These are phyloP conservation scores for Emydomyces testavorans DNA, from an alignment of 2,329 filamentous ascomycete genomes.

Conservation along the genomic window DNA sequence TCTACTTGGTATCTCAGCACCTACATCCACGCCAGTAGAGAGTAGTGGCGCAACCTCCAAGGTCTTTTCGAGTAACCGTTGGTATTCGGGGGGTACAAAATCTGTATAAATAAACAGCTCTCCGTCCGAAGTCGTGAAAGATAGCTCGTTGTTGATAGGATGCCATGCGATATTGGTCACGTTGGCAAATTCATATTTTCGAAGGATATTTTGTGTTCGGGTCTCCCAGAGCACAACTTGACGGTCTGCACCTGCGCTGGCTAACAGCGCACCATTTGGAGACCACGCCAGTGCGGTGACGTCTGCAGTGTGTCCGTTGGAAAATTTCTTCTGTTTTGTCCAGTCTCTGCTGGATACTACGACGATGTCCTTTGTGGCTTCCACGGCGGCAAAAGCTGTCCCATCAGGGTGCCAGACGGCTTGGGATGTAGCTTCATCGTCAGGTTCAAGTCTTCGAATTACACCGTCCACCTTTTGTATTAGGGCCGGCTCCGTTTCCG, in stretches of 20 bases:
- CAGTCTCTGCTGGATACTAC: conserved; percentile 82
- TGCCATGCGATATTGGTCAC: conserved; percentile 87
- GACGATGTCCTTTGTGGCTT: conserved; percentile 69
- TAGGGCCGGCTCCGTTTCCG: conserved; percentile 65
- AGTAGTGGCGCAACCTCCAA: conserved; percentile 74
- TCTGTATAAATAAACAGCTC: conserved; percentile 75
- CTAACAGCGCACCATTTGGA: conserved; percentile 81
- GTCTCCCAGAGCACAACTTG: conserved; percentile 66
- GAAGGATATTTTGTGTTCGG: conserved; percentile 69
- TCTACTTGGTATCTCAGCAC: conserved; percentile 52
- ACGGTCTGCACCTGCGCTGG: conserved; percentile 45
- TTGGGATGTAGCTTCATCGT: conserved; percentile 61
- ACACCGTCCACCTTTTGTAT: conserved; percentile 76
- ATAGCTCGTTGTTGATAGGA: conserved; percentile 72
- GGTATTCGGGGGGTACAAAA: conserved; percentile 44
- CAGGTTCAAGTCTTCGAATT: conserved; percentile 65
- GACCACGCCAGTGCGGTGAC: conserved; percentile 88
- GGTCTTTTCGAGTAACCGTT: conserved; percentile 39
- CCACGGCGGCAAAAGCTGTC: conserved; percentile 75
- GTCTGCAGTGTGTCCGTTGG: conserved; percentile 67
- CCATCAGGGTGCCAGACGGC: conserved; percentile 91
- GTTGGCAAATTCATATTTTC: conserved; percentile 66
- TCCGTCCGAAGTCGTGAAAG: conserved; percentile 85
- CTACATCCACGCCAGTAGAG: conserved; percentile 63
- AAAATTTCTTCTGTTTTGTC: conserved; percentile 71